Percentiles rank a stretch among this genome's conserved stretches.
These are phyloP conservation scores for Syzygium syzygioides DNA, from an alignment of 441 rosid species.

Conservation along the genomic window DNA sequence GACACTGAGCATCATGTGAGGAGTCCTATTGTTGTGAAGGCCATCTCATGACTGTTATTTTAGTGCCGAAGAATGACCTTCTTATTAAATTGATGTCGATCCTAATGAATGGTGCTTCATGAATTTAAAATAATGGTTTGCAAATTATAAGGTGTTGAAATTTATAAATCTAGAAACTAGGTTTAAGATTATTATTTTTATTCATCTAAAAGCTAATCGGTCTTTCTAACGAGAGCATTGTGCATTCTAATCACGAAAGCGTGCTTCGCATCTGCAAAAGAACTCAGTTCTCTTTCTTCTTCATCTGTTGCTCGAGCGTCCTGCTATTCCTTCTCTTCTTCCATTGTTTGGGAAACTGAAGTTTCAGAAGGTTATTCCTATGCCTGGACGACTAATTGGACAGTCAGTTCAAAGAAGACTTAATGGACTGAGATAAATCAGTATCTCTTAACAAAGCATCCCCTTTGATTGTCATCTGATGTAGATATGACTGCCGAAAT, in stretches of 20 bases:
- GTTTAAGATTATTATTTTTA: not conserved
- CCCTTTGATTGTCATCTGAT: not conserved
- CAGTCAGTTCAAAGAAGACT: not conserved
- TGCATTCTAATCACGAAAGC: not conserved
- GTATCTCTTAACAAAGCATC: not conserved
- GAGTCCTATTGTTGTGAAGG: slow-evolving; percentile 6
- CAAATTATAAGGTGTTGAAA: not conserved
- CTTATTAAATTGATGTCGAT: not conserved
- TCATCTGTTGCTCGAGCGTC: not conserved
- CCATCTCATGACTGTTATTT: not conserved
- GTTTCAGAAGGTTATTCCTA: not conserved
- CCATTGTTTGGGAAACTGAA: not conserved
- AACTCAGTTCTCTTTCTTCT: not conserved
- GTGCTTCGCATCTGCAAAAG: not conserved
- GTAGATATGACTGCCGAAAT: not conserved
- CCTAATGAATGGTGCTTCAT: not conserved
- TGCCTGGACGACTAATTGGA: not conserved
- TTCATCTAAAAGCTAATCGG: not conserved
- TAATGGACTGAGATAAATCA: not conserved
- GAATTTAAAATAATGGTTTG: not conserved
- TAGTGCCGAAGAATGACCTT: not conserved
- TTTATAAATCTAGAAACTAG: not conserved
- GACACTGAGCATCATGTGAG: slow-evolving; percentile 4
- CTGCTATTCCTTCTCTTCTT: not conserved
- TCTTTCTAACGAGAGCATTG: not conserved